Evolutionary conservation across 352 stramenopile genomes (phyloP), one percentile per base, ranked within the genome.

Genomic region (Pythium chondricola): DNA sequence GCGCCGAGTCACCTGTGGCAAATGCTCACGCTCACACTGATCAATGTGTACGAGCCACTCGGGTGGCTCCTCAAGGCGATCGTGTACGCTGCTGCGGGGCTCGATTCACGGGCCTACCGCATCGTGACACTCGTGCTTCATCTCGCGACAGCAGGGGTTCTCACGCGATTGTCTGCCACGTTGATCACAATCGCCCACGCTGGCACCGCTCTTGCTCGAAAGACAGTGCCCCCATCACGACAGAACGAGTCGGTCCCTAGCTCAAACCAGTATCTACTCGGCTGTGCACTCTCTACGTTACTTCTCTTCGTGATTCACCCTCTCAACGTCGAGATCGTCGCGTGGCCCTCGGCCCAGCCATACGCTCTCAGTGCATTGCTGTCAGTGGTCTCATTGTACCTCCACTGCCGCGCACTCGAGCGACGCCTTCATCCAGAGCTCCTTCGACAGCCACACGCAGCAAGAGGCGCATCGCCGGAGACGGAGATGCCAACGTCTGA

Each of bases 11-110:
- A 63, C 11, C 35, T 89, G 37, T 46, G 48, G 26, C 3, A 37
- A 24, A 87, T 89, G 72, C 65, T 70, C 46, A 74, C 58, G 6
- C 65, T 75, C 56, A 58, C 41, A 17, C 69, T 66, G 26, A 71
- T 87, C 63, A 87, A 85, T 48, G 72, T 85, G 8, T 87, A 79
- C 54, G 72, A 87, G 33, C 72, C 77, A 5, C 61, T 89, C 17
- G 65, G 71, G 13, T 89, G 74, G 77, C 22, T 86, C 10, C 48
- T 84, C 26, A 88, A 88, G 51, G 68, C 72, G 10, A 3, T 72
- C 2, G 52, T 85, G 20, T 63, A 65, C 33, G 56, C 67, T 6
- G 4, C 54, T 7, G 32, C 47, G 0, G 76, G 69, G 2, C 41
- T 80, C 6, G 42, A 83, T 39, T 52, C 76, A 26, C 68, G 65